phyloP scores from a whole-genome alignment of 2,329 filamentous ascomycete genomes.

The Ceratocystis harringtonii region DNA sequence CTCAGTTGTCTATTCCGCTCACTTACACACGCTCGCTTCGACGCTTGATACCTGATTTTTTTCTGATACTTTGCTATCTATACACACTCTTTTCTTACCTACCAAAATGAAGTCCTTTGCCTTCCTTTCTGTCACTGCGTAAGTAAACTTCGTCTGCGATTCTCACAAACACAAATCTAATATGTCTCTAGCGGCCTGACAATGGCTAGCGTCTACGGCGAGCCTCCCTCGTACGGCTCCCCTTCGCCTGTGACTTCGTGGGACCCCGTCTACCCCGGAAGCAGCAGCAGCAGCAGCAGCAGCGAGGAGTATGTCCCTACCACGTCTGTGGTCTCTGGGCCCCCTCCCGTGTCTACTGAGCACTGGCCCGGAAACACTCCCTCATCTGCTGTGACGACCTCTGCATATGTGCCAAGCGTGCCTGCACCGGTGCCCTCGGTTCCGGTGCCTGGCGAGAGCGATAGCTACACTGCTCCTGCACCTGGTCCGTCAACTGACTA shows the following conservation, averaged over 20 bases:
- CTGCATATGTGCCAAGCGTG: neutral
- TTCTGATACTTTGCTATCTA: conserved; percentile 1
- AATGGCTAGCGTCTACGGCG: conserved; percentile 11
- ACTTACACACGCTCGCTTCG: conserved; percentile 2
- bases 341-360: neutral
- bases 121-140: conserved; percentile 8
- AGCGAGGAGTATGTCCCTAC: neutral
- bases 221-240: neutral
- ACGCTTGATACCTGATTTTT: neutral
- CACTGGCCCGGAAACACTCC: neutral
- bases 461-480: neutral
- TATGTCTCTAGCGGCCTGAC: conserved; percentile 5
- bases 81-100: conserved; percentile 6
- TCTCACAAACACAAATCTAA: neutral
- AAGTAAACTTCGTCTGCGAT: neutral
- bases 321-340: neutral
- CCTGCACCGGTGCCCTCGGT: neutral
- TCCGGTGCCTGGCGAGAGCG: neutral
- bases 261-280: neutral
- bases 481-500: neutral
- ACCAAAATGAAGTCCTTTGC: conserved; percentile 14
- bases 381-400: neutral
- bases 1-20: neutral
- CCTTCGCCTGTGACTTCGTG: neutral
- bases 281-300: neutral